phyloP scores from a whole-genome alignment of 306 rosid species.

The Quercus parvula region DNA sequence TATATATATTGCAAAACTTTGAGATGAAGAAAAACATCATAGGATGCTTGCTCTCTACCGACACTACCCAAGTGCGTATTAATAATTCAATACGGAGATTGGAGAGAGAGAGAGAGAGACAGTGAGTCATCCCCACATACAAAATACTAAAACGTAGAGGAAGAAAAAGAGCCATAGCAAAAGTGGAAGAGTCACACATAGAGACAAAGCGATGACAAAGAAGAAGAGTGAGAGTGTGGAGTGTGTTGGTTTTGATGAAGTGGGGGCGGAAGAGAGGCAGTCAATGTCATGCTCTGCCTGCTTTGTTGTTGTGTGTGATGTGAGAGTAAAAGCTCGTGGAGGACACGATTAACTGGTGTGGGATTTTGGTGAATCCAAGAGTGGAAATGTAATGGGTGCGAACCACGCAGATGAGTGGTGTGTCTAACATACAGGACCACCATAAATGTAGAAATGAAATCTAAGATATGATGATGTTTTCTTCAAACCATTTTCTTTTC shows the following conservation, averaged over 20 bases:
- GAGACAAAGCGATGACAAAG: background rate
- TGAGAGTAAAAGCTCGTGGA: too few relatives aligned
- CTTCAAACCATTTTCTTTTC: background rate
- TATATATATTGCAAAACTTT: background rate
- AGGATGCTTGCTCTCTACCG: conserved; percentile 49
- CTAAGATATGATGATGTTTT: conserved; percentile 9
- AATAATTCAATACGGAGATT: conserved; percentile 17
- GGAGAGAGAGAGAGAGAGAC: background rate
- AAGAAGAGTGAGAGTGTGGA: background rate
- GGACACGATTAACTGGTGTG: too few relatives aligned
- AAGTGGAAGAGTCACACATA: conserved; percentile 17
- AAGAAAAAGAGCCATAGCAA: conserved; percentile 17
- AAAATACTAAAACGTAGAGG: background rate
- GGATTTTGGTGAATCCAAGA: too few relatives aligned
- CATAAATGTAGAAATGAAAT: background rate
- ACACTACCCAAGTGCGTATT: conserved; percentile 19
- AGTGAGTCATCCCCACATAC: background rate
- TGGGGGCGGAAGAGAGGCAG: background rate
- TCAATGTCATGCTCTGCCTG: background rate
- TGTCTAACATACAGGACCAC: too few relatives aligned
- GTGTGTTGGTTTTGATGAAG: background rate
- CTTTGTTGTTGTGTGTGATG: too few relatives aligned
- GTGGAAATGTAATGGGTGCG: too few relatives aligned
- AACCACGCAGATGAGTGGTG: too few relatives aligned
- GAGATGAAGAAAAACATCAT: conserved; percentile 20